Conservation (phyloP, 2,329 filamentous ascomycete genomes). For the Ramularia collo-cygni region DNA sequence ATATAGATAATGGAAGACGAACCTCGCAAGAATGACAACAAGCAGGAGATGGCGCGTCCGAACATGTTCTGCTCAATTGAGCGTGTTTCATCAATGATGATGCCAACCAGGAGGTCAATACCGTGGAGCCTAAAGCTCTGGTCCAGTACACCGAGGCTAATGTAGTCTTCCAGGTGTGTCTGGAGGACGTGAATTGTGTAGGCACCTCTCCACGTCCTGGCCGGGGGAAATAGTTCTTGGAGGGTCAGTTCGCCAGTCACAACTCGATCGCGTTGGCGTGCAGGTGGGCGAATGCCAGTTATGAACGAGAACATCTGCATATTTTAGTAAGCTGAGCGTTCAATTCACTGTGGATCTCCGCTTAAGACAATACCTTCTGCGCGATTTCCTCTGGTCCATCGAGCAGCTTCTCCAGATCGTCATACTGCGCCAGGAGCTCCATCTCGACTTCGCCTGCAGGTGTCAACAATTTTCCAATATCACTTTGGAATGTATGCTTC, state of each 20-base stretch:
- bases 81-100: slow-evolving; percentile 19
- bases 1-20: slow-evolving; percentile 4
- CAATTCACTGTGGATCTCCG: no score
- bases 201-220: slow-evolving; percentile 58
- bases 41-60: slow-evolving; percentile 11
- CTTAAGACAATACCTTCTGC: slow-evolving; percentile 12
- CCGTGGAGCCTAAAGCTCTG: slow-evolving; percentile 23
- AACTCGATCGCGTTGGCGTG: slow-evolving; percentile 44
- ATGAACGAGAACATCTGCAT: slow-evolving; percentile 60
- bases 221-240: slow-evolving; percentile 58
- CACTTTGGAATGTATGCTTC: slow-evolving; percentile 18
- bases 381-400: slow-evolving; percentile 55
- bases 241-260: slow-evolving; percentile 48
- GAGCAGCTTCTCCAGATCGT: slow-evolving; percentile 75
- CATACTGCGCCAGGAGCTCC: slow-evolving; percentile 74
- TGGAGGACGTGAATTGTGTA: slow-evolving; percentile 65
- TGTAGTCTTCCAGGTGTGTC: slow-evolving; percentile 47
- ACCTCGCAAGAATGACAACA: slow-evolving; percentile 25
- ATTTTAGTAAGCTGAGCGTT: not conserved
- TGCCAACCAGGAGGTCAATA: slow-evolving; percentile 19
- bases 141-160: slow-evolving; percentile 24
- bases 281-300: slow-evolving; percentile 43
- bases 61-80: slow-evolving; percentile 7
- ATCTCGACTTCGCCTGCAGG: slow-evolving; percentile 55
- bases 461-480: slow-evolving; percentile 22